Percentiles rank a stretch among this genome's conserved stretches.
phyloP scores from a whole-genome alignment of 306 rosid genomes.

The Biancaea sappan region DNA sequence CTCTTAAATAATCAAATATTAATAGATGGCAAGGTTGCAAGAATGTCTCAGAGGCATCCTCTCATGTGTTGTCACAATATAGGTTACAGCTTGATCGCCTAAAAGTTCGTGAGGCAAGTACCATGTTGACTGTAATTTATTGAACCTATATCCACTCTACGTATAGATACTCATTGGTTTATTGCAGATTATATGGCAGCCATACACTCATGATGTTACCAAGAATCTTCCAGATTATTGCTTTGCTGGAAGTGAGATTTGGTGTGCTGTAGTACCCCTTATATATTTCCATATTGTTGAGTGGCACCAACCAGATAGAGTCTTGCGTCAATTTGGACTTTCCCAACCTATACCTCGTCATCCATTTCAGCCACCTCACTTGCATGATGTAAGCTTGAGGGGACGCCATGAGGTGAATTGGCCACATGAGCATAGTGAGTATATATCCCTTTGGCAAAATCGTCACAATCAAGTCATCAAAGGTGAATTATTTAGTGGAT shows the following conservation, averaged over 20 bases:
- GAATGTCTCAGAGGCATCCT: neutral
- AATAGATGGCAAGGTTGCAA: neutral
- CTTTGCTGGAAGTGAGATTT: neutral
- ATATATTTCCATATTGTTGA: neutral
- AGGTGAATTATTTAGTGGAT: neutral
- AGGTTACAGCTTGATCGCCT: neutral
- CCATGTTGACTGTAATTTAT: neutral
- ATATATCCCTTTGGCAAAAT: neutral
- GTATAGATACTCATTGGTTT: neutral
- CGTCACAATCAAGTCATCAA: neutral
- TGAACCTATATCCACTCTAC: neutral
- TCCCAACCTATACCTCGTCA: neutral
- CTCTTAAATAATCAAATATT: neutral
- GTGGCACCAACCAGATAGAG: conserved; percentile 13
- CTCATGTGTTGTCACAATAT: neutral
- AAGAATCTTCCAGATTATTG: neutral
- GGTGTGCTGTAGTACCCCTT: neutral
- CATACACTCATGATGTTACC: neutral
- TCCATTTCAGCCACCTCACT: neutral
- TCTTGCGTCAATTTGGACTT: neutral
- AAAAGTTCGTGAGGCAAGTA: neutral
- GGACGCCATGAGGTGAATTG: neutral
- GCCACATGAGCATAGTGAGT: neutral
- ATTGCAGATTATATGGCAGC: conserved; percentile 1
- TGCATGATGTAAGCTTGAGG: neutral